Evolutionary conservation across 2,329 filamentous ascomycete species (phyloP).

Genomic region (Pseudohalonectria lignicola): DNA sequence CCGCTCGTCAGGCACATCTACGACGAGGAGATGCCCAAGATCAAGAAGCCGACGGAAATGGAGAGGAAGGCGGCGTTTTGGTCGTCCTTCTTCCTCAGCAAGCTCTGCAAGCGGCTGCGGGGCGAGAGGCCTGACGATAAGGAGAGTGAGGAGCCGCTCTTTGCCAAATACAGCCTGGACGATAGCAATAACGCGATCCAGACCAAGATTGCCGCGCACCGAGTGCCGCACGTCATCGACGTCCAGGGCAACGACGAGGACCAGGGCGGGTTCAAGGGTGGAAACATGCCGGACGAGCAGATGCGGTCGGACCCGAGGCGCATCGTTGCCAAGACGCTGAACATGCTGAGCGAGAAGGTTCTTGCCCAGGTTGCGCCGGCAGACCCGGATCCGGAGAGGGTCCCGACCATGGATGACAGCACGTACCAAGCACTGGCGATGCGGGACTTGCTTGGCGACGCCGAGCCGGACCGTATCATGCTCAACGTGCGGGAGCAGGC

Average conservation of each 20-base stretch:
- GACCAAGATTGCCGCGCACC: conserved; percentile 45
- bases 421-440: conserved; percentile 67
- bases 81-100: conserved; percentile 87
- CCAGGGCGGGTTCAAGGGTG: conserved; percentile 67
- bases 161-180: conserved; percentile 65
- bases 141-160: conserved; percentile 65
- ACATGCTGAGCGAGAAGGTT: conserved; percentile 86
- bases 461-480: conserved; percentile 65
- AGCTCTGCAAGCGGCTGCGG: conserved; percentile 80
- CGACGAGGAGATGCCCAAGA: conserved; percentile 79
- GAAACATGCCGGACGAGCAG: conserved; percentile 80
- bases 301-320: conserved; percentile 74
- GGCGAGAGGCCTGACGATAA: conserved; percentile 75
- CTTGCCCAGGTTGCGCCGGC: conserved; percentile 77
- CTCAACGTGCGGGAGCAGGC: conserved; percentile 84
- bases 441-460: conserved; percentile 66
- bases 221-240: conserved; percentile 83
- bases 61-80: conserved; percentile 76
- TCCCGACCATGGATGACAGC: conserved; percentile 56
- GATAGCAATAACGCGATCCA: conserved; percentile 53
- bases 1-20: conserved; percentile 84
- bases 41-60: too few species aligned
- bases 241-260: conserved; percentile 92
- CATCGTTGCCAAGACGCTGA: conserved; percentile 80
- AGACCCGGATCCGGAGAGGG: conserved; percentile 45